Base-by-base conservation (phyloP, 257 asterid genomes). In the Plectranthus barbatus region DNA sequence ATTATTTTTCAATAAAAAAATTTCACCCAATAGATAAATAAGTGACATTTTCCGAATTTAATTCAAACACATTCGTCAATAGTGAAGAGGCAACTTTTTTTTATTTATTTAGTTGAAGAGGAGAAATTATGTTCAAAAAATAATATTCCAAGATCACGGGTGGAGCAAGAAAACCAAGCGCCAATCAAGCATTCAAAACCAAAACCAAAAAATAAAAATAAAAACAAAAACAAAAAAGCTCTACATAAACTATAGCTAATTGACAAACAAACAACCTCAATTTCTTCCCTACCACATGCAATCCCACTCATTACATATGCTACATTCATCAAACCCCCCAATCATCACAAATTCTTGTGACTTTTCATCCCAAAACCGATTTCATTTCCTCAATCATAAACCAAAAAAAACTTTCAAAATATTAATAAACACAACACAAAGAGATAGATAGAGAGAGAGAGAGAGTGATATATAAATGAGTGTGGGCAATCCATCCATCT, bases 261-360 rank as follows among this genome's bases (percentile, higher is more conserved):
- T 62, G 68, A 77, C 76, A 54, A 65, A 7, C 61, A 77, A 72
- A 64, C 81, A 68, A 68, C 62, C 76, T 64, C 47, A 47, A 58
- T 56, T 65, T 44, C 70, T 56, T 12, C 62, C 66, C 50, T 64
- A 62, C 66, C 77, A 71, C 77, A 62, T 50, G 72, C 68, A 62
- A 36, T 23, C 61, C 24, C 69, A 64, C 52, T 64, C 72, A 56
- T 67, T 72, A 52, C 53, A n/a, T n/a, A n/a, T n/a, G n/a, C 60
- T 36, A 45, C 23, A 56, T 52, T 52, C 72, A 71, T 76, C 74
- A 67, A n/a, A 48, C 68, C 51, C 23, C 64, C 46, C 71, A 72
- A 76, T 76, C 12, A 76, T 52, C 71, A 56, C 72, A 56, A 36
- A 52, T 34, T 51, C 65, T 54, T 64, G 61, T 64, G 24, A 64